Conservation (phyloP, 371 early-diverging fungal genomes). For the Lichtheimia corymbifera region DNA sequence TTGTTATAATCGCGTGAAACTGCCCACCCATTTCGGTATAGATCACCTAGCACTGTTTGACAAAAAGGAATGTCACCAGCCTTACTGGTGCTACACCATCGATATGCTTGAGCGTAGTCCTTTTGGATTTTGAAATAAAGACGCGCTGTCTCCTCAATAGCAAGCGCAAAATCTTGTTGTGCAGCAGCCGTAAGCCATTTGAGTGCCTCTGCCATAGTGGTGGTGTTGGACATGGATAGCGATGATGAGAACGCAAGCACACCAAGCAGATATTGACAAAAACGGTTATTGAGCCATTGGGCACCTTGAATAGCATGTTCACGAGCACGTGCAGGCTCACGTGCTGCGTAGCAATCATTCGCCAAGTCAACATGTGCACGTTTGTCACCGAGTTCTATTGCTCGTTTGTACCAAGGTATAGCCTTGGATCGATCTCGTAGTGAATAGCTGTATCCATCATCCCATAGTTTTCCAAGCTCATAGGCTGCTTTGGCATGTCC, state of each 20-base stretch:
- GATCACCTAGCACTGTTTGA: slow-evolving; percentile 42
- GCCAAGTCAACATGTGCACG: slow-evolving; percentile 47
- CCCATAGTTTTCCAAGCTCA: slow-evolving; percentile 42
- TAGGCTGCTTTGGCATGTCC: slow-evolving; percentile 36
- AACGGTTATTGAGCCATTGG: slow-evolving; percentile 30
- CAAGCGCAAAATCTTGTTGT: slow-evolving; percentile 41
- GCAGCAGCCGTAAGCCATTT: slow-evolving; percentile 37
- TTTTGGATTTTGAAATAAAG: slow-evolving; percentile 32
- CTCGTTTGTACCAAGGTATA: slow-evolving; percentile 38
- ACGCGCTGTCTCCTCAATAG: slow-evolving; percentile 40
- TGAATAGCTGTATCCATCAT: slow-evolving; percentile 43
- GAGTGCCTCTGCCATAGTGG: slow-evolving; percentile 29
- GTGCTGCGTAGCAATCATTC: slow-evolving; percentile 39
- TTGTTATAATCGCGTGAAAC: slow-evolving; percentile 36
- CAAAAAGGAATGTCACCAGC: slow-evolving; percentile 33
- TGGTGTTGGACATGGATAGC: slow-evolving; percentile 10
- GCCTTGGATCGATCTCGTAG: slow-evolving; percentile 24
- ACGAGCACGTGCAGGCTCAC: background rate
- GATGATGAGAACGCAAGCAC: slow-evolving; percentile 26
- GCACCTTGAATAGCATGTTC: slow-evolving; percentile 40
- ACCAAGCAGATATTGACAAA: slow-evolving; percentile 48
- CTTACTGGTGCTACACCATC: slow-evolving; percentile 19
- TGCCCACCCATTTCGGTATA: slow-evolving; percentile 43
- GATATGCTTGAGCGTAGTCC: slow-evolving; percentile 27
- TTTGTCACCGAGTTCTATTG: slow-evolving; percentile 36